phyloP scores from a whole-genome alignment of 2,329 filamentous ascomycete species.

The Penicillium expansum region DNA sequence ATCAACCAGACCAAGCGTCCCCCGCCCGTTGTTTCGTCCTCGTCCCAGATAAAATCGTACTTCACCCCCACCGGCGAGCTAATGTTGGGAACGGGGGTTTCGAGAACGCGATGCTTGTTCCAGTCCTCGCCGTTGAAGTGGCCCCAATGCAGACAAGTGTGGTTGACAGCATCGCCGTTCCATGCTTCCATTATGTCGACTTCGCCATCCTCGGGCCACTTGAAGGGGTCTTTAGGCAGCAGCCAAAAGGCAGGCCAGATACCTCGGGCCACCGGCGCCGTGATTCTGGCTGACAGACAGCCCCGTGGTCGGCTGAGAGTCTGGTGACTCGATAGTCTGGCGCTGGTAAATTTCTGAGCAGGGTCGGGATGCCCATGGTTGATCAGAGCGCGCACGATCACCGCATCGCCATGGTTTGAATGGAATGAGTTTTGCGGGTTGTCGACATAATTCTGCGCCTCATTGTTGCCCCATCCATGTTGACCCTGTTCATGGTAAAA shows the following conservation, averaged over 20 bases:
- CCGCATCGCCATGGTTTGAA: constrained; percentile 21
- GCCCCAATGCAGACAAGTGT: constrained; percentile 27
- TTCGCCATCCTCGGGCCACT: constrained; percentile 27
- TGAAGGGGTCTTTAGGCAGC: constrained; percentile 29
- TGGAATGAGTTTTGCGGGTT: constrained; percentile 26
- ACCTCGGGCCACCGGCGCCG: constrained; percentile 21
- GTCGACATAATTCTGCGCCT: constrained; percentile 25
- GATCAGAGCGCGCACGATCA: constrained; percentile 25
- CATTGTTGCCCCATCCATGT: constrained; percentile 27
- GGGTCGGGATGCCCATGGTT: constrained; percentile 23
- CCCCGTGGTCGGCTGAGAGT: constrained; percentile 23
- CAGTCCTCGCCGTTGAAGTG: constrained; percentile 26
- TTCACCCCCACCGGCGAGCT: constrained; percentile 20
- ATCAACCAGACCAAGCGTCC: constrained; percentile 26
- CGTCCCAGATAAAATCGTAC: constrained; percentile 27
- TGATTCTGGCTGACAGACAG: constrained; percentile 26
- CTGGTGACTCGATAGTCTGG: constrained; percentile 24
- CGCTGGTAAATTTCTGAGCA: constrained; percentile 24
- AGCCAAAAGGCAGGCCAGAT: constrained; percentile 29
- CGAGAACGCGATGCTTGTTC: constrained; percentile 27
- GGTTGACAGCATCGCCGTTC: constrained; percentile 26
- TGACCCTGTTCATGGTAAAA: constrained; percentile 25
- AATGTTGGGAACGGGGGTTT: constrained; percentile 24
- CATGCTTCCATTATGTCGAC: constrained; percentile 27
- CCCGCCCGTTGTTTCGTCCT: constrained; percentile 21